These are phyloP conservation scores for Phytophthora litchii DNA, from an alignment of 352 stramenopile genomes.

Conservation along the genomic window DNA sequence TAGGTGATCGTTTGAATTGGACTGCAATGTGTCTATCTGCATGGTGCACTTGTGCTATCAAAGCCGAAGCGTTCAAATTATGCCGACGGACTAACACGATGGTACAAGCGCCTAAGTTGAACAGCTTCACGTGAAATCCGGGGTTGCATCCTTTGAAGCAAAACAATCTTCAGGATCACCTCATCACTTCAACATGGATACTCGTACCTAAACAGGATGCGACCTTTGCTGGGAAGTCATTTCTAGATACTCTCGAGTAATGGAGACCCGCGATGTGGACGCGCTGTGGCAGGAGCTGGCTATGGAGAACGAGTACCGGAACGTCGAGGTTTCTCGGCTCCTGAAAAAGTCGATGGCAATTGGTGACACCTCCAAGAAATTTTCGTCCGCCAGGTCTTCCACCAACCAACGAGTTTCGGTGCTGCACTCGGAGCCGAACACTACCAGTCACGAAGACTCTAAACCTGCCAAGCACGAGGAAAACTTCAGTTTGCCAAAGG, in stretches of 20 bases:
- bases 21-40: too few relatives aligned
- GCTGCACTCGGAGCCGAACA: not conserved
- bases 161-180: too few relatives aligned
- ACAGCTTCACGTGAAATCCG: too few relatives aligned
- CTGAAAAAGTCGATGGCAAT: constrained; percentile 49
- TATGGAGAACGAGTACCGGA: constrained; percentile 31
- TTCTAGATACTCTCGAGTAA: constrained; percentile 13
- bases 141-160: too few relatives aligned
- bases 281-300: constrained; percentile 58
- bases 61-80: too few relatives aligned
- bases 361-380: constrained; percentile 3
- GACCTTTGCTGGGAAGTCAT: constrained; percentile 14
- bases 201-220: constrained; percentile 12
- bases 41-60: too few relatives aligned
- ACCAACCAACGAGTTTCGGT: constrained; percentile 1
- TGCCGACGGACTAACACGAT: too few relatives aligned
- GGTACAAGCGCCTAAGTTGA: too few relatives aligned
- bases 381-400: not conserved
- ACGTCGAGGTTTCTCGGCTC: constrained; percentile 35
- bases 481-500: constrained; percentile 46
- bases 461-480: constrained; percentile 12
- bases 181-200: constrained; percentile 13
- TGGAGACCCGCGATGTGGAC: constrained; percentile 42
- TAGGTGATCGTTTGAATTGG: too few relatives aligned
- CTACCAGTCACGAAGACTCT: not conserved